Percentiles rank a stretch among this genome's conserved stretches.
Conservation (phyloP, 768 basidiomycete species). For the Trametes cubensis region DNA sequence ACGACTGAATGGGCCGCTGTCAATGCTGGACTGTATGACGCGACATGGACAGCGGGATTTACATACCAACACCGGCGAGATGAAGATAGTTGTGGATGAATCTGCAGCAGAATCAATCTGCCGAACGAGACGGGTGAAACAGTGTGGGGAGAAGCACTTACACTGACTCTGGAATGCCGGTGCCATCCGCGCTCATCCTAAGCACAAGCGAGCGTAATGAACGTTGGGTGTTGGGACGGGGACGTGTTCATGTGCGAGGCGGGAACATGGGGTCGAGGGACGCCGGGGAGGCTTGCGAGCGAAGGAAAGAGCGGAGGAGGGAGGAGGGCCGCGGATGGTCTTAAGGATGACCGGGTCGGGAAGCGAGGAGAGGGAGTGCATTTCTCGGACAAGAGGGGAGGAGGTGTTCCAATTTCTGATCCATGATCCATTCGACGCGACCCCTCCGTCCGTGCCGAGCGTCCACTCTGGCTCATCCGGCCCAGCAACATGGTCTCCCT, state of each 20-base stretch:
- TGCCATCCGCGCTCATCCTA: constrained; percentile 21
- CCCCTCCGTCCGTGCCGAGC: background rate
- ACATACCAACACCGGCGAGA: constrained; percentile 30
- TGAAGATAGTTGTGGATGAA: constrained; percentile 30
- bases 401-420: background rate
- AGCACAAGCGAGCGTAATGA: constrained; percentile 1
- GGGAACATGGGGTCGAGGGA: constrained; percentile 10
- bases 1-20: constrained; percentile 25
- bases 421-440: background rate
- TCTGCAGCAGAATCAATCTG: constrained; percentile 13
- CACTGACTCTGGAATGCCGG: constrained; percentile 14
- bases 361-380: background rate
- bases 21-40: background rate
- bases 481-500: background rate
- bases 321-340: background rate
- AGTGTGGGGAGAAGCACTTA: background rate
- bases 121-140: constrained; percentile 17
- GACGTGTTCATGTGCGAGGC: constrained; percentile 3
- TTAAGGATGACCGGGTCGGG: background rate
- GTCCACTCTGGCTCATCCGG: background rate
- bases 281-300: background rate
- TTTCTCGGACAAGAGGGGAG: constrained; percentile 4
- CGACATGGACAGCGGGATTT: background rate
- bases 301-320: constrained; percentile 6
- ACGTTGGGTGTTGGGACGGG: background rate